A percentile compares a stretch with the other conserved stretches of the same genome.
These are phyloP conservation scores for Dichotomocladium elegans DNA, from an alignment of 371 early-diverging fungal species.

Conservation along the genomic window DNA sequence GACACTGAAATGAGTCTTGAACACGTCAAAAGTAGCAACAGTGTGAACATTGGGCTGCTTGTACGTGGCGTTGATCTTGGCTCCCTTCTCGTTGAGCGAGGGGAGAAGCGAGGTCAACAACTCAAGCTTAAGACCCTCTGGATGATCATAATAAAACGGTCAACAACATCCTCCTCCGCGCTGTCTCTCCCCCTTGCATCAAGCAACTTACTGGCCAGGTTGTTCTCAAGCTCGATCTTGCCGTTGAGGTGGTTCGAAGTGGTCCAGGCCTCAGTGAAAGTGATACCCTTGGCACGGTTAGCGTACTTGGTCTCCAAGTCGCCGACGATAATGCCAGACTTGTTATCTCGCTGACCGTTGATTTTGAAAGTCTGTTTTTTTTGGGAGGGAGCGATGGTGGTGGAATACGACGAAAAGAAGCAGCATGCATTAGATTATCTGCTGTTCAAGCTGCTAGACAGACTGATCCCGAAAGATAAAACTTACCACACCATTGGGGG, in stretches of 20 bases:
- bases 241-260: slow-evolving; percentile 87
- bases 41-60: slow-evolving; percentile 46
- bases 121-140: slow-evolving; percentile 49
- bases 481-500: slow-evolving; percentile 92
- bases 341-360: slow-evolving; percentile 88
- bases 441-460: too few relatives aligned
- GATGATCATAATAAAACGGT: background rate
- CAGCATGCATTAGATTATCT: too few relatives aligned
- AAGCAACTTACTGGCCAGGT: slow-evolving; percentile 70
- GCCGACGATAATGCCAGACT: slow-evolving; percentile 88
- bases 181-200: background rate
- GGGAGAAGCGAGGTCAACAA: slow-evolving; percentile 40
- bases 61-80: slow-evolving; percentile 40
- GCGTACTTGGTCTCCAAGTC: slow-evolving; percentile 95
- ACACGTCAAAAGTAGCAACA: slow-evolving; percentile 38
- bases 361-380: slow-evolving; percentile 85
- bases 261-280: slow-evolving; percentile 94
- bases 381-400: background rate
- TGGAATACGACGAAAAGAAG: too few relatives aligned
- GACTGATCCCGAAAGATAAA: background rate
- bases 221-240: slow-evolving; percentile 91
- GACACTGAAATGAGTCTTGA: slow-evolving; percentile 46
- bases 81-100: slow-evolving; percentile 41
- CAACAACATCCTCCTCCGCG: background rate
- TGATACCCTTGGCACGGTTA: slow-evolving; percentile 87